Evolutionary conservation across 1,284 basidiomycete genomes (phyloP).

Genomic region (Xerocomus amazonicus): DNA sequence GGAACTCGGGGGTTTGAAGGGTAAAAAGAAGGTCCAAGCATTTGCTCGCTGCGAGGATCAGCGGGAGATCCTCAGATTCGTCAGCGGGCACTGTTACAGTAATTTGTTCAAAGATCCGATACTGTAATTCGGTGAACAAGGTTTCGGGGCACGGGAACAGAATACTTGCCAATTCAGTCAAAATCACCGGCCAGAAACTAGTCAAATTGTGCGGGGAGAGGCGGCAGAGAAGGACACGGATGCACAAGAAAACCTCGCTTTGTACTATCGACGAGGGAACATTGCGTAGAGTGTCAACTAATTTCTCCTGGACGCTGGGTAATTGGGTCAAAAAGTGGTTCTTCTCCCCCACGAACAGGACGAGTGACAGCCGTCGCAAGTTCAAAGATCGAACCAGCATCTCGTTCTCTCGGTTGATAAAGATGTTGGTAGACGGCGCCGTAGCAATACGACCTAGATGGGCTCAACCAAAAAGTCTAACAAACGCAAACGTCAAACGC

Average conservation of each 20-base stretch:
- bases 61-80: slow-evolving; percentile 77
- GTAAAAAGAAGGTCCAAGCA: slow-evolving; percentile 89
- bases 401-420: slow-evolving; percentile 94
- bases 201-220: slow-evolving; percentile 88
- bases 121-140: slow-evolving; percentile 40
- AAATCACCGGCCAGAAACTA: slow-evolving; percentile 95
- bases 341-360: slow-evolving; percentile 81
- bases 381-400: slow-evolving; percentile 86
- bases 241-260: slow-evolving; percentile 91
- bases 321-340: slow-evolving; percentile 89
- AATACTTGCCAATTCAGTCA: slow-evolving; percentile 80
- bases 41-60: slow-evolving; percentile 89
- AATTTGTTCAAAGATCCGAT: slow-evolving; percentile 72
- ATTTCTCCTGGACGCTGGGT: slow-evolving; percentile 92
- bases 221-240: slow-evolving; percentile 90
- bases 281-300: slow-evolving; percentile 89
- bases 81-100: slow-evolving; percentile 64
- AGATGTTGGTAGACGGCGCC: slow-evolving; percentile 91
- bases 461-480: slow-evolving; percentile 9
- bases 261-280: slow-evolving; percentile 83
- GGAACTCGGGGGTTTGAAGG: slow-evolving; percentile 96
- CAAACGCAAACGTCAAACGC: slow-evolving; percentile 22
- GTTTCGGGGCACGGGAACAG: not conserved
- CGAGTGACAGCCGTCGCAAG: slow-evolving; percentile 83
- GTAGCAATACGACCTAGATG: slow-evolving; percentile 74